Evolutionary conservation across 768 basidiomycete genomes (phyloP).

Genomic region (Xerocomellus chrysenteron): DNA sequence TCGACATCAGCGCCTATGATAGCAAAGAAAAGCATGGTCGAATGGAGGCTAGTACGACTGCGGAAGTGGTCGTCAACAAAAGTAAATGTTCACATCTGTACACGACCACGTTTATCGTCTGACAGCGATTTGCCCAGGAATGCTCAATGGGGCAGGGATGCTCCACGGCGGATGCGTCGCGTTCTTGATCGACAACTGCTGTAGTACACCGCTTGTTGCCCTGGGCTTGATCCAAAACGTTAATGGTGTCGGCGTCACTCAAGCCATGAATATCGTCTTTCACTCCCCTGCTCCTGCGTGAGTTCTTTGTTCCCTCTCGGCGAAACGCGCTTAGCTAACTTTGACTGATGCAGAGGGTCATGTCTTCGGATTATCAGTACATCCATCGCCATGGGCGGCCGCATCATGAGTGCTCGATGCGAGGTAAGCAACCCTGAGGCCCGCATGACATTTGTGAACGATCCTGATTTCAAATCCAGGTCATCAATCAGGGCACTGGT

Average conservation of each 20-base stretch:
- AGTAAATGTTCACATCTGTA: constrained; percentile 37
- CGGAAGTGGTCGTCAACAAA: constrained; percentile 63
- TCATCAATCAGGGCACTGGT: constrained; percentile 58
- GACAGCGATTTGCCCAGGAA: constrained; percentile 40
- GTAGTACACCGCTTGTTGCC: constrained; percentile 65
- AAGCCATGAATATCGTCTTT: constrained; percentile 67
- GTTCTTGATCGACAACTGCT: constrained; percentile 74
- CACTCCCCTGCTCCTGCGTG: constrained; percentile 67
- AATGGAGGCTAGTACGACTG: constrained; percentile 59
- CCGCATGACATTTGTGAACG: neutral
- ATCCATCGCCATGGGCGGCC: constrained; percentile 63
- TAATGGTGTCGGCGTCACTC: constrained; percentile 76
- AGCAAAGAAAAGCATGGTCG: constrained; percentile 48
- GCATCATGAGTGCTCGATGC: constrained; percentile 70
- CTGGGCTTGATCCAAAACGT: constrained; percentile 57
- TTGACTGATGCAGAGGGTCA: constrained; percentile 46
- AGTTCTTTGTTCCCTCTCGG: constrained; percentile 25
- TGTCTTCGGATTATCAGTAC: constrained; percentile 59
- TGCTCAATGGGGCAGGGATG: constrained; percentile 76
- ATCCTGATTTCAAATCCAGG: constrained; percentile 34
- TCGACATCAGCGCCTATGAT: constrained; percentile 54
- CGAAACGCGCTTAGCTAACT: constrained; percentile 6
- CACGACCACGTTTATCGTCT: neutral
- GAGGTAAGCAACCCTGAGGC: constrained; percentile 46
- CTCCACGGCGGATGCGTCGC: constrained; percentile 75